A percentile compares a stretch with the other conserved stretches of the same genome.
phyloP scores from a whole-genome alignment of 1,139 yeast genomes.

The Scheffersomyces insectosa region DNA sequence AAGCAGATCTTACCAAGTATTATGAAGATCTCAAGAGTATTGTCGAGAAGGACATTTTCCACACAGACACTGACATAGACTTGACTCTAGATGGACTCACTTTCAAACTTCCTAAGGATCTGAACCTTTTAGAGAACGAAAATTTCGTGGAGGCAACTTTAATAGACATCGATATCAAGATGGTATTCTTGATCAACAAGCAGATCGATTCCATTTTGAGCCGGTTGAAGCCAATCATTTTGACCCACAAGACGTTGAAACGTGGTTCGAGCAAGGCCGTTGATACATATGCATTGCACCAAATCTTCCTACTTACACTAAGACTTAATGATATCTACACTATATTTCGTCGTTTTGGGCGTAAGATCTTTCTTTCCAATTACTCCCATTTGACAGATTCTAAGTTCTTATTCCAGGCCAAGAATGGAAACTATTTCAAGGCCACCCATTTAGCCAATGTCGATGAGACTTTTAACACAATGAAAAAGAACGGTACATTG shows the following conservation, averaged over 20 bases:
- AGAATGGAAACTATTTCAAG: slow-evolving; percentile 29
- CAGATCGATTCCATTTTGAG: slow-evolving; percentile 21
- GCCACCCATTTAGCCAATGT: slow-evolving; percentile 31
- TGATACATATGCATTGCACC: slow-evolving; percentile 42
- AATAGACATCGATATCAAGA: slow-evolving; percentile 45
- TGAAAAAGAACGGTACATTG: slow-evolving; percentile 54
- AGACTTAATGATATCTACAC: slow-evolving; percentile 50
- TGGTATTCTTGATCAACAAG: slow-evolving; percentile 27
- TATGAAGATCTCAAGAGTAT: slow-evolving; percentile 8
- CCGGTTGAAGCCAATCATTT: slow-evolving; percentile 27
- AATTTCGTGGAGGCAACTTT: slow-evolving; percentile 29
- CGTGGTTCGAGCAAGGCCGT: slow-evolving; percentile 7
- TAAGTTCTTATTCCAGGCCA: slow-evolving; percentile 31
- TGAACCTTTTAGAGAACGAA: slow-evolving; percentile 8
- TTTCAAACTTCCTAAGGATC: slow-evolving; percentile 13
- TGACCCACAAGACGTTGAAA: slow-evolving; percentile 24
- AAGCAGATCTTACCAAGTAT: slow-evolving; percentile 11
- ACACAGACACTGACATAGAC: slow-evolving; percentile 11
- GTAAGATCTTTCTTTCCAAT: slow-evolving; percentile 45
- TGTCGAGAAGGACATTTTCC: slow-evolving; percentile 8
- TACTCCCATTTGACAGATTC: slow-evolving; percentile 41
- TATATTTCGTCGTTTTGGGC: slow-evolving; percentile 43
- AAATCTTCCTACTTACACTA: slow-evolving; percentile 45
- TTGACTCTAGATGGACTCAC: slow-evolving; percentile 11
- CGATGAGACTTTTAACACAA: slow-evolving; percentile 45